Percentiles rank a stretch among this genome's conserved stretches.
Conservation (phyloP, 163 green algal genomes). For the Volvox carteri region DNA sequence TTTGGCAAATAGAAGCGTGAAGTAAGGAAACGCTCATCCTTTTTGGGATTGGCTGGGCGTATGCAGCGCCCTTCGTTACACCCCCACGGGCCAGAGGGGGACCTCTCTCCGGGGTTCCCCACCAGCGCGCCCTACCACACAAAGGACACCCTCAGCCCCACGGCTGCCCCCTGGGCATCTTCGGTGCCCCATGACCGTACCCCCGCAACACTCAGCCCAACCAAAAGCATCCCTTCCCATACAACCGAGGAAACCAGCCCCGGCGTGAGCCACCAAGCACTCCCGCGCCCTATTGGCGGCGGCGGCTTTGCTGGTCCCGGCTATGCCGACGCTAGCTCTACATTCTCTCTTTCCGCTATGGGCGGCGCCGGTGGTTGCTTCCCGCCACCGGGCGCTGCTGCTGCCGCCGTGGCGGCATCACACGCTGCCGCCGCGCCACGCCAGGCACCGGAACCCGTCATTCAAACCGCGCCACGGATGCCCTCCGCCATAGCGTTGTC, state of each 20-base stretch:
- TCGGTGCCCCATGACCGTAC: neutral
- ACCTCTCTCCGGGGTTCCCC: conserved; percentile 48
- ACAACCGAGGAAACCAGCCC: neutral
- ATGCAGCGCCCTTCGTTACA: conserved; percentile 17
- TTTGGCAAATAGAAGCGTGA: too few relatives aligned
- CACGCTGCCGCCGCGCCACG: neutral
- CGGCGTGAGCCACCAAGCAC: neutral
- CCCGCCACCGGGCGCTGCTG: neutral
- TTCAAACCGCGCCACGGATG: conserved; percentile 6
- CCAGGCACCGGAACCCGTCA: conserved; percentile 14
- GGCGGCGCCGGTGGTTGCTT: conserved; percentile 36
- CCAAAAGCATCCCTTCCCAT: neutral
- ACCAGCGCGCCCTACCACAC: conserved; percentile 52
- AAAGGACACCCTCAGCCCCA: conserved; percentile 62
- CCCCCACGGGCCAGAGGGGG: neutral
- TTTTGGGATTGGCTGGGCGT: neutral
- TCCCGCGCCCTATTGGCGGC: conserved; percentile 17
- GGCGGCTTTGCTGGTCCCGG: neutral
- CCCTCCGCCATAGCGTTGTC: neutral
- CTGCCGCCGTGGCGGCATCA: conserved; percentile 23
- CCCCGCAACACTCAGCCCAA: neutral
- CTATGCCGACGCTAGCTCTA: neutral
- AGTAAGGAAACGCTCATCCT: too few relatives aligned
- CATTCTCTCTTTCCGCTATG: conserved; percentile 4
- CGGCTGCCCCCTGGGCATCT: conserved; percentile 62